Percentiles rank a stretch among this genome's conserved stretches.
Conservation (phyloP, 805 yeast genomes). For the Priceomyces haplophilus region DNA sequence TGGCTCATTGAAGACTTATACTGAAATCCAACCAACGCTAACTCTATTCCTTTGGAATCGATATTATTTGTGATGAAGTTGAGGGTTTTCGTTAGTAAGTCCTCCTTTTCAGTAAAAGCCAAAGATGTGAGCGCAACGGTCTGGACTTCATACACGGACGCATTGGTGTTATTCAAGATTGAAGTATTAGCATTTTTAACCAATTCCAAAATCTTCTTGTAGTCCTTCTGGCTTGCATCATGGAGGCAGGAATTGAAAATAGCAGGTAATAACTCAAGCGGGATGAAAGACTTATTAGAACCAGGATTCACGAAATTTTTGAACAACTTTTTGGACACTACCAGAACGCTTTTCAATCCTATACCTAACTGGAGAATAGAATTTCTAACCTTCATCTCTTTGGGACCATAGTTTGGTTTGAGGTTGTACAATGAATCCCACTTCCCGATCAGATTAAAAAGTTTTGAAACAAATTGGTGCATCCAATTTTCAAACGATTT, state of each 20-base stretch:
- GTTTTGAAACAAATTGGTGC: conserved; percentile 11
- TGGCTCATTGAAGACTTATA: conserved; percentile 28
- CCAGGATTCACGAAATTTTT: conserved; percentile 50
- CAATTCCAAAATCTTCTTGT: conserved; percentile 56
- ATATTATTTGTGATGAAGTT: conserved; percentile 57
- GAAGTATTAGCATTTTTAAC: conserved; percentile 50
- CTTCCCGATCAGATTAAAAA: conserved; percentile 21
- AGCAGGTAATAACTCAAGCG: conserved; percentile 48
- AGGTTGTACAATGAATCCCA: conserved; percentile 23
- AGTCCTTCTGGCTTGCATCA: conserved; percentile 44
- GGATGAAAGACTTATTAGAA: conserved; percentile 45
- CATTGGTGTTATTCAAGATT: conserved; percentile 36
- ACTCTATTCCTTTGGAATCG: conserved; percentile 52
- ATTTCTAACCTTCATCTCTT: conserved; percentile 46
- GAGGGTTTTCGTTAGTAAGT: conserved; percentile 50
- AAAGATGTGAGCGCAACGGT: conserved; percentile 55
- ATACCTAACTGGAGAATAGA: conserved; percentile 41
- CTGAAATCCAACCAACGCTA: conserved; percentile 54
- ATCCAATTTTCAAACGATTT: conserved; percentile 22
- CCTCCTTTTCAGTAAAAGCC: conserved; percentile 46
- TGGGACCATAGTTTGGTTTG: conserved; percentile 12
- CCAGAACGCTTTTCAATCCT: conserved; percentile 23
- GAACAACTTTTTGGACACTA: conserved; percentile 40
- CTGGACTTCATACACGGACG: conserved; percentile 42
- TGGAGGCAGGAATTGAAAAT: conserved; percentile 42